Percentiles rank a stretch among this genome's conserved stretches.
phyloP scores from a whole-genome alignment of 2,329 filamentous ascomycete genomes.

The Colletotrichum brevisporum region DNA sequence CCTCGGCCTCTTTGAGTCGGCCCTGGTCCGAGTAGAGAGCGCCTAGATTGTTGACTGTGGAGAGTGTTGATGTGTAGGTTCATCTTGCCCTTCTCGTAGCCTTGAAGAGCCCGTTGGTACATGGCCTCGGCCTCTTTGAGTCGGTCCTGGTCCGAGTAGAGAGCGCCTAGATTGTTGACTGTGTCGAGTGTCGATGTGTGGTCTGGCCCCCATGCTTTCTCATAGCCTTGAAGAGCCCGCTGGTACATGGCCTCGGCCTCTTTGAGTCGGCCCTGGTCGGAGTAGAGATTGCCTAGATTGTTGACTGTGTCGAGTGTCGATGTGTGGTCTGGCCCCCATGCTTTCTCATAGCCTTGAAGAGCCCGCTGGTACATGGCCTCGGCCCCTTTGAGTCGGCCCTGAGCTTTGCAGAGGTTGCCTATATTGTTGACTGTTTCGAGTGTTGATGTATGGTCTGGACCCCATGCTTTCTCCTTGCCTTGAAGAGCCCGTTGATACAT shows the following conservation, averaged over 20 bases:
- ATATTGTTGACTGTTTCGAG: conserved; percentile 47
- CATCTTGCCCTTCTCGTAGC: conserved; percentile 43
- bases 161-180: conserved; percentile 47
- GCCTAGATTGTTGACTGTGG: conserved; percentile 18
- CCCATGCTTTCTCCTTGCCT: too few species aligned
- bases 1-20: conserved; percentile 33
- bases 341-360: conserved; percentile 46
- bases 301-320: conserved; percentile 38
- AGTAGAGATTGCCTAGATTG: conserved; percentile 44
- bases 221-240: conserved; percentile 47
- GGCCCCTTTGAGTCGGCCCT: conserved; percentile 45
- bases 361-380: conserved; percentile 49
- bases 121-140: conserved; percentile 46
- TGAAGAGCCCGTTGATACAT: too few species aligned
- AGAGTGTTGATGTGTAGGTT: conserved; percentile 46
- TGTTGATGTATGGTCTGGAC: conserved; percentile 18
- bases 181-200: conserved; percentile 43
- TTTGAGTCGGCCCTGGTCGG: conserved; percentile 26
- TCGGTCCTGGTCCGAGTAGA: conserved; percentile 45
- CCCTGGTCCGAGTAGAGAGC: too few species aligned
- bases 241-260: conserved; percentile 47
- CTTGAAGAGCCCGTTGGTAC: conserved; percentile 48
- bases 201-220: conserved; percentile 42
- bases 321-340: conserved; percentile 36
- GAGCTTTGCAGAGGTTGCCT: conserved; percentile 46